A percentile compares a stretch with the other conserved stretches of the same genome.
Evolutionary conservation across 2,329 filamentous ascomycete species (phyloP).

Genomic region (Neonectria neomacrospora): DNA sequence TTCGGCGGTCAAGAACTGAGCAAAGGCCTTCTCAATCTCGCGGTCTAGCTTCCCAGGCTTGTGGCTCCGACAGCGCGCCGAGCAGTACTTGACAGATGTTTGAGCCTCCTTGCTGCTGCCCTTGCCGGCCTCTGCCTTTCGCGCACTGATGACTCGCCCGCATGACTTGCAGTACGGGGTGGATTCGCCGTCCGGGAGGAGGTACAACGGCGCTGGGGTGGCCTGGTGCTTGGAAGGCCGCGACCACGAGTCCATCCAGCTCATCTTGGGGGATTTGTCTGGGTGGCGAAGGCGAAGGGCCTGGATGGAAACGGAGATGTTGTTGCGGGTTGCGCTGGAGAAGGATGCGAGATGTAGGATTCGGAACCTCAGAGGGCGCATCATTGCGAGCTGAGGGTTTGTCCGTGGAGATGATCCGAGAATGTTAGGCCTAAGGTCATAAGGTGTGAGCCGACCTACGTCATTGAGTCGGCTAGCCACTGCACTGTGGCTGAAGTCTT

Average conservation of each 20-base stretch:
- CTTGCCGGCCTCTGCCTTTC: slow-evolving; percentile 44
- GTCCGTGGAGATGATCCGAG: not conserved
- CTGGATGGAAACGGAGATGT: not conserved
- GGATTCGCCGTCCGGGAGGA: slow-evolving; percentile 57
- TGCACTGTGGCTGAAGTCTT: not conserved
- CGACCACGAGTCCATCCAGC: slow-evolving; percentile 57
- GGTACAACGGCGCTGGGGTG: slow-evolving; percentile 65
- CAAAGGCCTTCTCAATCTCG: slow-evolving; percentile 63
- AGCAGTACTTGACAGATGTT: slow-evolving; percentile 63
- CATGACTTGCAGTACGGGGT: slow-evolving; percentile 68
- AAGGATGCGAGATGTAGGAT: not conserved
- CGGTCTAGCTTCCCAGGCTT: slow-evolving; percentile 62
- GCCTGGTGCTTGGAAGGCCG: slow-evolving; percentile 53
- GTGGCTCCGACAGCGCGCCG: slow-evolving; percentile 61
- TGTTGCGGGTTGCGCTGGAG: not conserved
- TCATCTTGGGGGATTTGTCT: slow-evolving; percentile 45
- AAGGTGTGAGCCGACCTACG: not conserved
- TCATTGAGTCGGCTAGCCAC: not conserved
- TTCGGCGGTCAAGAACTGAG: slow-evolving; percentile 45
- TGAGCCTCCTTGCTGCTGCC: slow-evolving; percentile 29
- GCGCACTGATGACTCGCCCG: slow-evolving; percentile 62
- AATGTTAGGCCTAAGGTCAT: not conserved
- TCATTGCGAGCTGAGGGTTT: not conserved
- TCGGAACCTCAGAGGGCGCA: not conserved
- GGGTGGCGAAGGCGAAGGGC: not conserved